Percentiles rank a stretch among this genome's conserved stretches.
These are phyloP conservation scores for Fraxinus paxiana DNA, from an alignment of 305 asterid genomes.

Conservation along the genomic window DNA sequence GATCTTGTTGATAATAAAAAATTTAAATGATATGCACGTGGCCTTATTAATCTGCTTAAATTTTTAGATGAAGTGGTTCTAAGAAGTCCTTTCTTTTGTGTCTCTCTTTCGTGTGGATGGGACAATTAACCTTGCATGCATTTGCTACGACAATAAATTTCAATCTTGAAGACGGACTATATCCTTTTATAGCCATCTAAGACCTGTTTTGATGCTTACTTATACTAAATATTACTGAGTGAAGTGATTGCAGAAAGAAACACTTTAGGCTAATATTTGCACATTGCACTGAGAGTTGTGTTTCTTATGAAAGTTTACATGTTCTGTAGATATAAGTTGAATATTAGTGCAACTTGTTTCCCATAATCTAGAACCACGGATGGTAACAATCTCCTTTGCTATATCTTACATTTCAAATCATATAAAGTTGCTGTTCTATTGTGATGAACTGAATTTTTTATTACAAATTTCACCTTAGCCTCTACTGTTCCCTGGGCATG, in stretches of 20 bases:
- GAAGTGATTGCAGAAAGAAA: neutral
- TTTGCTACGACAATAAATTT: neutral
- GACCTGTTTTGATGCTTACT: constrained; percentile 10
- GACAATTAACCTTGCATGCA: neutral
- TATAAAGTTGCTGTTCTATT: neutral
- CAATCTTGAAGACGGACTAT: neutral
- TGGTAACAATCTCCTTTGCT: neutral
- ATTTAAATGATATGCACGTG: neutral
- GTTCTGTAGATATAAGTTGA: neutral
- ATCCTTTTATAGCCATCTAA: constrained; percentile 6
- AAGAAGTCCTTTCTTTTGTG: neutral
- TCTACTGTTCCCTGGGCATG: neutral
- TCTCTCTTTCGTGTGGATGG: neutral
- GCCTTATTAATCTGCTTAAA: neutral
- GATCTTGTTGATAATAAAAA: neutral
- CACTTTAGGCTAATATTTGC: constrained; percentile 6
- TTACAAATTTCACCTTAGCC: neutral
- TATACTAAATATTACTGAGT: neutral
- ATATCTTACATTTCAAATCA: neutral
- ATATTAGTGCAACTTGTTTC: neutral
- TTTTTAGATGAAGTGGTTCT: neutral
- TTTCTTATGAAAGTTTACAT: neutral
- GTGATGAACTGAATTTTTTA: neutral
- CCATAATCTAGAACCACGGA: neutral
- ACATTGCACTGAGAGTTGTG: neutral